Conservation (phyloP, 148 eudicot species). For the Diospyros lotus region DNA sequence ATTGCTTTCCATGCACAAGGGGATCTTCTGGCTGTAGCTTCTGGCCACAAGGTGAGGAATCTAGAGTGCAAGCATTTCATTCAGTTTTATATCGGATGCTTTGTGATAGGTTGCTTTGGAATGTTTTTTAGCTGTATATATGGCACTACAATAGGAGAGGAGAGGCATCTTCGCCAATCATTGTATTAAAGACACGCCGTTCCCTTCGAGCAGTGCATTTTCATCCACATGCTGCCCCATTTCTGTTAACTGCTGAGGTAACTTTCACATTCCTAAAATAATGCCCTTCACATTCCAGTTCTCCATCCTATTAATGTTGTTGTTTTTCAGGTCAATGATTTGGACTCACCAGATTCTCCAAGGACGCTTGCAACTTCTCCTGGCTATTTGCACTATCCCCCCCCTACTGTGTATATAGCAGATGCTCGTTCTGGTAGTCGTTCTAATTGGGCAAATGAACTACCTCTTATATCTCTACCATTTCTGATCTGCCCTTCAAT, state of each 20-base stretch:
- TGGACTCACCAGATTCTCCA: conserved; percentile 84
- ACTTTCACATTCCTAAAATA: neutral
- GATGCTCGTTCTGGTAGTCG: conserved; percentile 53
- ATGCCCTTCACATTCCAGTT: neutral
- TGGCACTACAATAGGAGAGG: conserved; percentile 94
- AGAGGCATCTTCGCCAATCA: conserved; percentile 64
- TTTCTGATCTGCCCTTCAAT: conserved; percentile 63
- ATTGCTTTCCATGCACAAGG: conserved; percentile 98
- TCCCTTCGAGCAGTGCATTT: conserved; percentile 99
- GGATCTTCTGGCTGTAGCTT: conserved; percentile 93
- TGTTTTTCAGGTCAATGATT: conserved; percentile 81
- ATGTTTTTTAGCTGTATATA: conserved; percentile 60
- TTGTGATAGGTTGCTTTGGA: conserved; percentile 15
- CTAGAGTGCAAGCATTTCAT: conserved; percentile 2
- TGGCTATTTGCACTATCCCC: conserved; percentile 85
- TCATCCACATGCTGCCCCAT: conserved; percentile 93
- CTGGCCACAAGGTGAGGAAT: conserved; percentile 87
- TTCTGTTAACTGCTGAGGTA: conserved; percentile 97
- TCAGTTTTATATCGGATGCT: neutral
- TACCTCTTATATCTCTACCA: conserved; percentile 61
- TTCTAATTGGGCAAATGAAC: conserved; percentile 48
- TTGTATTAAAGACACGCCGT: conserved; percentile 84
- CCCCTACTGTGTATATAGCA: conserved; percentile 86
- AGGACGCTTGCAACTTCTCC: conserved; percentile 90
- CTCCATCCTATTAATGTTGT: conserved; percentile 7